Base-by-base conservation (phyloP, 2,329 filamentous ascomycete genomes). In the Aspergillus sp. region DNA sequence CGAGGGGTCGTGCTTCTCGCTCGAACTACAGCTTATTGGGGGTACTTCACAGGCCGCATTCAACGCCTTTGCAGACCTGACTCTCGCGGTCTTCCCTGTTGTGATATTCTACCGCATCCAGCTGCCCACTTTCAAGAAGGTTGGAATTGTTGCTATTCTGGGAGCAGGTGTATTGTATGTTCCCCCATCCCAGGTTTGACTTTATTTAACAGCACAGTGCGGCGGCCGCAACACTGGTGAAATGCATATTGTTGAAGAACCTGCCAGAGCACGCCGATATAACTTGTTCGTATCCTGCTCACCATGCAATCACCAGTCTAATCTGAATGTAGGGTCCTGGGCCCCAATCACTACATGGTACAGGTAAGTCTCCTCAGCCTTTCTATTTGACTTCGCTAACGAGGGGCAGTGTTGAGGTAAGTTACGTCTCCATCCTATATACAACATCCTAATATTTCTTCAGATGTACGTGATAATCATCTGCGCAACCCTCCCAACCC, bases 301-400 rank as follows among this genome's bases (percentile, higher is more conserved):
- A 15, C 3, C 9, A 0, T 13, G 11, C 4, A 27, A 4, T 12
- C 7, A 17, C 5, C 19, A 24, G 24, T 58, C 37, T 58, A 34
- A 56, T 20, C 20, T 5, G 4, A 11, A 4, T 27, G 8, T 19
- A 62, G 58, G 51, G 49, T 59, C 61, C 15, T 62, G 58, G 61
- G 58, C 61, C 11, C 51, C 49, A 4, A 61, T 62, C 22, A 59
- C 61, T 4, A 59, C 52, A n/a, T 62, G 61, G 61, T 58, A 62
- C 17, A 54, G 13, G 34, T 37, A 5, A 37, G 34, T 37, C 34
- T 6, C 15, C n/a, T 5, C 12, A 3, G 12, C 1, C 4, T 1
- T n/a, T 5, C 6, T n/a, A 8, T n/a, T 5, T 11, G 9, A n/a
- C 13, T n/a, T 1, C 15, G 7, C 34, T 37, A 37, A 37, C 13